Percentiles rank a stretch among this genome's conserved stretches.
Evolutionary conservation across 257 asterid species (phyloP).

Genomic region (Schizonepeta tenuifolia): DNA sequence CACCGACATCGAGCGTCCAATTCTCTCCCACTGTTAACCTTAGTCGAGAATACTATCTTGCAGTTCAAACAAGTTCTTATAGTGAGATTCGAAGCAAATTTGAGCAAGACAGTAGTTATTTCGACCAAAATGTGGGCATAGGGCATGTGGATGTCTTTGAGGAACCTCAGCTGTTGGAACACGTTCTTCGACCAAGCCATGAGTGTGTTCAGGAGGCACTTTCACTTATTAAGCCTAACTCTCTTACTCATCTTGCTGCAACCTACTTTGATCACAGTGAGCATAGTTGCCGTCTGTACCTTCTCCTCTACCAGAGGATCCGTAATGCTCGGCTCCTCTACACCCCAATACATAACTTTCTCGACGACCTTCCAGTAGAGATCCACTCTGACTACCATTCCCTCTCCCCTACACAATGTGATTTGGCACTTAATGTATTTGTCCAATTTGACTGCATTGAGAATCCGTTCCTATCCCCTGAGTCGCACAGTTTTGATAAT

Average conservation of each 20-base stretch:
- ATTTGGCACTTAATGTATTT: constrained; percentile 54
- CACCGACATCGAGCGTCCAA: constrained; percentile 65
- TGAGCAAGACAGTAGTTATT: constrained; percentile 38
- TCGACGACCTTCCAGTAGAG: constrained; percentile 58
- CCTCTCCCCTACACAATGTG: constrained; percentile 62
- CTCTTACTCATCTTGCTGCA: constrained; percentile 57
- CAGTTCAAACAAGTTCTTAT: constrained; percentile 68
- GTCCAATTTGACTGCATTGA: constrained; percentile 53
- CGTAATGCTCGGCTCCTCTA: constrained; percentile 60
- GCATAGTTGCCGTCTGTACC: constrained; percentile 62
- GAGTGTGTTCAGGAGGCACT: constrained; percentile 60
- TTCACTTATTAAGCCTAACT: constrained; percentile 43
- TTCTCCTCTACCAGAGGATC: constrained; percentile 53
- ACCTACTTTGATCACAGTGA: constrained; percentile 78
- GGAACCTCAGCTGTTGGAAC: constrained; percentile 56
- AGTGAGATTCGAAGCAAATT: constrained; percentile 64
- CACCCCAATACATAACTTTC: constrained; percentile 60
- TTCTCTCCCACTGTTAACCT: constrained; percentile 85
- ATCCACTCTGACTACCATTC: constrained; percentile 38
- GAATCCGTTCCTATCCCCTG: constrained; percentile 66
- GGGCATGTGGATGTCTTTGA: constrained; percentile 44
- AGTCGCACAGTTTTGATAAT: constrained; percentile 51
- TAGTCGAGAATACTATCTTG: constrained; percentile 64
- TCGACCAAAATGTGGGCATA: constrained; percentile 40
- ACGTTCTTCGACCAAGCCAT: constrained; percentile 74